phyloP scores from a whole-genome alignment of 106 monocot species.

The Gastrodia elata region DNA sequence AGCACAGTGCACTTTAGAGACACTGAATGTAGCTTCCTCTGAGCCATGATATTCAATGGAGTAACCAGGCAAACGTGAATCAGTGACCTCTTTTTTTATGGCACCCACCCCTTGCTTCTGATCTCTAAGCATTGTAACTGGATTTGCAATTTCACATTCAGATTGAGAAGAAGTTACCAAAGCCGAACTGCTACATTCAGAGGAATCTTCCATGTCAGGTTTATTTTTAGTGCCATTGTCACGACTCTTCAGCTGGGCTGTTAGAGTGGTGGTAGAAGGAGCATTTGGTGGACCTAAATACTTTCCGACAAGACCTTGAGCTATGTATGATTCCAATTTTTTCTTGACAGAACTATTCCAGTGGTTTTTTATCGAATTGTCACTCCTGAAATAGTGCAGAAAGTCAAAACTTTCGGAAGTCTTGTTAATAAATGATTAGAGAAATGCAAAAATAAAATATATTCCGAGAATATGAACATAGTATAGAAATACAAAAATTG shows the following conservation, averaged over 20 bases:
- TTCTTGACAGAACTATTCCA: constrained; percentile 99
- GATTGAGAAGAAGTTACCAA: constrained; percentile 31
- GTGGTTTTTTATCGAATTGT: constrained; percentile 97
- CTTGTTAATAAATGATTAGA: not conserved
- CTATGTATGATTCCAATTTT: constrained; percentile 62
- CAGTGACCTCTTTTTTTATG: constrained; percentile 12
- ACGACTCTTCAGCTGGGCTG: constrained; percentile 21
- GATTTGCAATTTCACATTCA: constrained; percentile 28
- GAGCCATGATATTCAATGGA: constrained; percentile 16
- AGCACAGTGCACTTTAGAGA: constrained; percentile 8
- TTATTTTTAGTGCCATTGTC: constrained; percentile 24
- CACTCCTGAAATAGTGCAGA: constrained; percentile 28
- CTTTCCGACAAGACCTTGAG: constrained; percentile 63
- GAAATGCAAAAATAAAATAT: not conserved
- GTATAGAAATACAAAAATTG: not conserved
- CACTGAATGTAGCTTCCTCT: constrained; percentile 6
- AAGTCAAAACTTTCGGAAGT: not conserved
- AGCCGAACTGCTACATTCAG: constrained; percentile 45
- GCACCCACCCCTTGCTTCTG: constrained; percentile 19
- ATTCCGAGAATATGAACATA: not conserved
- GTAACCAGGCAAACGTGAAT: constrained; percentile 7
- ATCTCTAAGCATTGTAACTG: constrained; percentile 15
- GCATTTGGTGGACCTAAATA: not conserved
- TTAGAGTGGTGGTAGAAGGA: constrained; percentile 16
- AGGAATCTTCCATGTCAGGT: constrained; percentile 35